phyloP scores from a whole-genome alignment of 352 stramenopile species.

The Pilasporangium apinafurcum region DNA sequence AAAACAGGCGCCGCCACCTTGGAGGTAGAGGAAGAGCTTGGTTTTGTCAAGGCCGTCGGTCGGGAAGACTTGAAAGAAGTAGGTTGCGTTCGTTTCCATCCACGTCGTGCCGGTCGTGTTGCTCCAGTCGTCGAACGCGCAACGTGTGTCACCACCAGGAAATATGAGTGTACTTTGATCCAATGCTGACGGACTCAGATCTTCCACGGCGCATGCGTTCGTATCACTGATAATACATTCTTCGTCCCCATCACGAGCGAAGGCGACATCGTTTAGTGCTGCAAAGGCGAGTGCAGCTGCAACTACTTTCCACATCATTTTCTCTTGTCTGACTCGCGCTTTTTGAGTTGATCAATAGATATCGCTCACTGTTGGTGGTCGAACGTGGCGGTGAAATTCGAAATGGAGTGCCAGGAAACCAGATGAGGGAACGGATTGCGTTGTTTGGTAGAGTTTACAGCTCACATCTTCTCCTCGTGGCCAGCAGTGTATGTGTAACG shows the following conservation, averaged over 20 bases:
- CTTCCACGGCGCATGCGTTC: conserved; percentile 41
- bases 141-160: conserved; percentile 40
- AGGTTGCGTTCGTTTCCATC: conserved; percentile 54
- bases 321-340: too few species aligned
- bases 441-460: too few species aligned
- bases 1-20: conserved; percentile 60
- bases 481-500: too few species aligned
- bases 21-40: conserved; percentile 72
- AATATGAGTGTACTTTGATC: conserved; percentile 57
- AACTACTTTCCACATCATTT: conserved; percentile 24
- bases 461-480: too few species aligned
- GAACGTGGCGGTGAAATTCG: too few species aligned
- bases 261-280: conserved; percentile 3
- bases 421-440: too few species aligned
- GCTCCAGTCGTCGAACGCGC: conserved; percentile 47
- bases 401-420: too few species aligned
- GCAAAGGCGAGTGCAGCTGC: conserved; percentile 16
- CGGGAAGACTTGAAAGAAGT: conserved; percentile 76
- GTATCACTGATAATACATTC: conserved; percentile 42
- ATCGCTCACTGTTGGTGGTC: too few species aligned
- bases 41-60: conserved; percentile 35
- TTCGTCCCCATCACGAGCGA: conserved; percentile 37
- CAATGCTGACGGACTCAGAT: conserved; percentile 32
- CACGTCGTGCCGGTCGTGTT: too few species aligned
- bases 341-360: too few species aligned